Conservation (phyloP, 257 asterid genomes). For the Eucommia ulmoides region DNA sequence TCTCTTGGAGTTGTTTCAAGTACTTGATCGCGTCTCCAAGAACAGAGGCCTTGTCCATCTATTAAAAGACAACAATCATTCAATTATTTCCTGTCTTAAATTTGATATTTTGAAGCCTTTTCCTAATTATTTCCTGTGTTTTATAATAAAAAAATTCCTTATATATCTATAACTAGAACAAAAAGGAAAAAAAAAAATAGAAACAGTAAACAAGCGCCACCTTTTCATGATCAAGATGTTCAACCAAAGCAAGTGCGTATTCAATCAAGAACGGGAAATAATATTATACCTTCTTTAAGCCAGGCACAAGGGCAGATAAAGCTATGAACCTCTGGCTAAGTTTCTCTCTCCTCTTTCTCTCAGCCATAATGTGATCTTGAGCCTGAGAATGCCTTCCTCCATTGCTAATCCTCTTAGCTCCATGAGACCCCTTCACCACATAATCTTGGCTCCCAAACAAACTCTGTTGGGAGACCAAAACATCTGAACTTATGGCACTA, state of each 20-base stretch:
- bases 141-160: too few relatives aligned
- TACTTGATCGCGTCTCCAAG: conserved; percentile 24
- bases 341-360: neutral
- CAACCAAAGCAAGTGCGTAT: too few relatives aligned
- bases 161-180: too few relatives aligned
- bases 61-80: too few relatives aligned
- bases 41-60: conserved; percentile 35
- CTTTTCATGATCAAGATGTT: too few relatives aligned
- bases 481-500: neutral
- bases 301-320: neutral
- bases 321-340: neutral
- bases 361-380: neutral
- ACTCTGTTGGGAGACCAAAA: neutral
- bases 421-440: neutral
- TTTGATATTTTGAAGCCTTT: too few relatives aligned
- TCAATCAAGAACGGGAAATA: neutral
- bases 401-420: neutral
- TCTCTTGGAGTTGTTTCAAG: conserved; percentile 25
- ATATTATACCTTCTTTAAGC: neutral
- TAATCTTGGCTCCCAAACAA: neutral
- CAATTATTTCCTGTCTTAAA: too few relatives aligned
- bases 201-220: too few relatives aligned
- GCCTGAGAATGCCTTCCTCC: neutral
- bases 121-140: too few relatives aligned
- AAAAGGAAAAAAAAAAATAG: too few relatives aligned